phyloP scores from a whole-genome alignment of 1,139 yeast genomes.

The Saccharomycopsis crataegensis region DNA sequence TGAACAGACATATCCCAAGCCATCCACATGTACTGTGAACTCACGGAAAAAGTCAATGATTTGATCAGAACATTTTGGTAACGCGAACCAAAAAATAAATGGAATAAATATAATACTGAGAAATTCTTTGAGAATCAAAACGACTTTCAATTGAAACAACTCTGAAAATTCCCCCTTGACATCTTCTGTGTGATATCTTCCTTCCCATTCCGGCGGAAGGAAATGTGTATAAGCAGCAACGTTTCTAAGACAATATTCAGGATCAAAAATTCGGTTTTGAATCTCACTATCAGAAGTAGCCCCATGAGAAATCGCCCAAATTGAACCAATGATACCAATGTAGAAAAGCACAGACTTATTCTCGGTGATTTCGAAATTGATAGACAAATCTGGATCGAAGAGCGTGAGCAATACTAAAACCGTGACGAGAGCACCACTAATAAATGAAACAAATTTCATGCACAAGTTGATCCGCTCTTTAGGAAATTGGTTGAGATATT shows the following conservation, averaged over 20 bases:
- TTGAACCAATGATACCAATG: conserved; percentile 76
- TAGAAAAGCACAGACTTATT: conserved; percentile 81
- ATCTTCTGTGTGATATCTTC: conserved; percentile 69
- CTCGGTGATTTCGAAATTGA: conserved; percentile 80
- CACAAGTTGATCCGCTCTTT: conserved; percentile 65
- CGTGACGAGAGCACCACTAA: conserved; percentile 85
- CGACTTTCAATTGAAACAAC: conserved; percentile 64
- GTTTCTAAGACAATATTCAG: conserved; percentile 72
- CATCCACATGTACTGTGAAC: conserved; percentile 84
- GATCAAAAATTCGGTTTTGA: conserved; percentile 60
- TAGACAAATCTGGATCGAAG: conserved; percentile 85
- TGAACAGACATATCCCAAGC: conserved; percentile 88
- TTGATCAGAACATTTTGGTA: conserved; percentile 63
- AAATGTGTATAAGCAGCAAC: conserved; percentile 88
- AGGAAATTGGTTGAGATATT: conserved; percentile 88
- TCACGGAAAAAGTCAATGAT: conserved; percentile 89
- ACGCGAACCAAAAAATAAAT: conserved; percentile 74
- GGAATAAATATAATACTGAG: conserved; percentile 81
- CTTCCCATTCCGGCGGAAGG: conserved; percentile 81
- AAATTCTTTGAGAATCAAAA: conserved; percentile 70
- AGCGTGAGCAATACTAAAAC: conserved; percentile 76
- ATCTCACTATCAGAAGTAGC: conserved; percentile 39
- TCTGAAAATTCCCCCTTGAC: conserved; percentile 79
- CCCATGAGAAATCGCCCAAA: conserved; percentile 66
- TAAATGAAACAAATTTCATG: conserved; percentile 61